phyloP scores from a whole-genome alignment of 2,329 filamentous ascomycete species.

The Colletotrichum zoysiae region DNA sequence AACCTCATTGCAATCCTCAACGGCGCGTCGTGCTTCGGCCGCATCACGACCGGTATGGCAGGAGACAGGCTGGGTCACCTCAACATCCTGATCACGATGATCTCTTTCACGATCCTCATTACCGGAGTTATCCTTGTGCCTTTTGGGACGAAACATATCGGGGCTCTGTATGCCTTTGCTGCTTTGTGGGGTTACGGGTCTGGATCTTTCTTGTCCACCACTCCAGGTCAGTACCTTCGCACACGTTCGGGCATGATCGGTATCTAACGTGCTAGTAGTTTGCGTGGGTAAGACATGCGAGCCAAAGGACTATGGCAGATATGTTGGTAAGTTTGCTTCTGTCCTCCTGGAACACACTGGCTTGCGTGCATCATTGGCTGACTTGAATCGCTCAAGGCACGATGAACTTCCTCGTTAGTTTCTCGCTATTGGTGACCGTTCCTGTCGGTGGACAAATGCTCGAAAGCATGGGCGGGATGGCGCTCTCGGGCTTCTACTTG shows the following conservation, averaged over 20 bases:
- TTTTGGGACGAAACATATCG: constrained; percentile 54
- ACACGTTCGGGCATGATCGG: fast-evolving
- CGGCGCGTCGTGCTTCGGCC: constrained; percentile 56
- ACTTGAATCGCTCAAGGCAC: constrained; percentile 51
- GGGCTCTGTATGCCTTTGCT: constrained; percentile 57
- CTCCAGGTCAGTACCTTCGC: constrained; percentile 45
- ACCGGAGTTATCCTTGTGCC: constrained; percentile 60
- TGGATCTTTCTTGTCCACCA: constrained; percentile 59
- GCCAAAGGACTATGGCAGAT: constrained; percentile 61
- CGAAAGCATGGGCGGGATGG: constrained; percentile 57
- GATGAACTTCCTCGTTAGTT: constrained; percentile 59
- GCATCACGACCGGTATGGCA: constrained; percentile 57
- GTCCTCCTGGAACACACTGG: fast-evolving
- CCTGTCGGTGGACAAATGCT: constrained; percentile 61
- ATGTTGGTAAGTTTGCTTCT: constrained; percentile 47
- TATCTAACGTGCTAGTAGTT: constrained; percentile 45
- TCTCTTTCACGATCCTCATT: constrained; percentile 52
- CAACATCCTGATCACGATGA: constrained; percentile 56
- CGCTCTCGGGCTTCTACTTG: constrained; percentile 60
- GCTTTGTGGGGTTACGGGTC: constrained; percentile 63
- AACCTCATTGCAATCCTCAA: constrained; percentile 60
- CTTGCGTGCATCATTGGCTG: fast-evolving
- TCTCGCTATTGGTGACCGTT: constrained; percentile 59
- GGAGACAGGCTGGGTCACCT: constrained; percentile 60
- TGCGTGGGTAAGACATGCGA: constrained; percentile 61